Evolutionary conservation across 495 filamentous ascomycete species (phyloP), one percentile per base, ranked within the genome.

Genomic region (Pyrenula massariospora): DNA sequence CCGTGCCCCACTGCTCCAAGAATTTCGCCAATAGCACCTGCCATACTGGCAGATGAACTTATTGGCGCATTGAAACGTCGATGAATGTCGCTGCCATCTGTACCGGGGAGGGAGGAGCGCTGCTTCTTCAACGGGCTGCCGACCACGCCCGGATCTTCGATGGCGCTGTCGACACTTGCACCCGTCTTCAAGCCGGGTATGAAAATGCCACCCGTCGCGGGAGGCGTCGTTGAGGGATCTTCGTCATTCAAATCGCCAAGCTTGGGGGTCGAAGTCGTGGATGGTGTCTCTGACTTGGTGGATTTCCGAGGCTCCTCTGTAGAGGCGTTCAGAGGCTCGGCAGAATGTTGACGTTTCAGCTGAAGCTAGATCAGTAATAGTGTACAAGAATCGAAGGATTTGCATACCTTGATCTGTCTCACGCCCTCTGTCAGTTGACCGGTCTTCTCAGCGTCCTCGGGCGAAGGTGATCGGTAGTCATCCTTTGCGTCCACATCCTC

Each of bases 321-420:
- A 62, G 71, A 19, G 73, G 70, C n/a, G 72, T 69, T 48, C 20
- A 86, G 70, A 1, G 84, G 86, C 23, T 94, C 91, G 25, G 83
- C 83, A 0, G 93, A 96, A 71, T 96, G 93, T 60, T 91, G 87
- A 57, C 94, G 88, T 80, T 98, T 98, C 36, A 97, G 81, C 92
- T 97, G 66, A 59, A 61, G 3, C 36, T 20, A 22, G 53, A 50
- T 59, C 31, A 48, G 21, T 47, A n/a, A n/a, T 22, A 22, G 19
- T 53, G 10, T 52, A 24, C 19, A 12, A n/a, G 19, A 2, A 52
- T 50, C 55, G 48, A 47, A 12, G 8, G 53, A 24, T 19, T 8
- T 57, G 73, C 87, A 65, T 80, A 94, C 92, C 73, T 88, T 90
- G 62, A 99, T 96, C 66, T 93, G 85, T 53, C 89, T 80, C 22